Percentiles rank a stretch among this genome's conserved stretches.
These are phyloP conservation scores for Neoconidiobolus thromboides DNA, from an alignment of 371 early-diverging fungal genomes.

Conservation along the genomic window DNA sequence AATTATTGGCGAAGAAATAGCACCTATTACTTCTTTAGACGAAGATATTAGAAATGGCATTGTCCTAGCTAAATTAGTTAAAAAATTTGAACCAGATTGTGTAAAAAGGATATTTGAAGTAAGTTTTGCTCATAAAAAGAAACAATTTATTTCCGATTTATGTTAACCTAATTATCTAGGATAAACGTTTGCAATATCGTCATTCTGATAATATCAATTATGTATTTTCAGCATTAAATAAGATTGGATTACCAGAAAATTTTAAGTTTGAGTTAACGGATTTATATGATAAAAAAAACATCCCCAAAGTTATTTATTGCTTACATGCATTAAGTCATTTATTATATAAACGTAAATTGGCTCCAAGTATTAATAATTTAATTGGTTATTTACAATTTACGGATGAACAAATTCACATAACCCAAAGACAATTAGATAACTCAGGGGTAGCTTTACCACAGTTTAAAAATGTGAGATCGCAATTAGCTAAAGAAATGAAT, in stretches of 20 bases:
- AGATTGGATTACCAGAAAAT: slow-evolving; percentile 72
- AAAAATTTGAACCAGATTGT: slow-evolving; percentile 60
- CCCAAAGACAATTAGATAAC: slow-evolving; percentile 63
- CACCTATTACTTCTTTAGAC: slow-evolving; percentile 56
- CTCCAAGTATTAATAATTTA: slow-evolving; percentile 80
- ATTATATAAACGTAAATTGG: slow-evolving; percentile 60
- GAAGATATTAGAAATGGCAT: slow-evolving; percentile 90
- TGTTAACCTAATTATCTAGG: slow-evolving; percentile 18
- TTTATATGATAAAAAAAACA: slow-evolving; percentile 97
- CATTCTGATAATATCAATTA: slow-evolving; percentile 99
- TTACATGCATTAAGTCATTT: slow-evolving; percentile 97
- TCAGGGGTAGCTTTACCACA: slow-evolving; percentile 63
- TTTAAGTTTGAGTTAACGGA: slow-evolving; percentile 98
- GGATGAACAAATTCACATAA: slow-evolving; percentile 64
- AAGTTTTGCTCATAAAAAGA: background rate
- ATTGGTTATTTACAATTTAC: slow-evolving; percentile 84
- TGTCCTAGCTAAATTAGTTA: slow-evolving; percentile 80
- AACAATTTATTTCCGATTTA: background rate
- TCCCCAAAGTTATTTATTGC: slow-evolving; percentile 99
- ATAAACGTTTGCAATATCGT: slow-evolving; percentile 69
- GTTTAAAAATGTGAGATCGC: slow-evolving; percentile 54
- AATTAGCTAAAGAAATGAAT: slow-evolving; percentile 42
- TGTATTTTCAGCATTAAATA: slow-evolving; percentile 64
- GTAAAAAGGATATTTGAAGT: slow-evolving; percentile 79
- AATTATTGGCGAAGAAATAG: slow-evolving; percentile 66